Evolutionary conservation across 306 rosid genomes (phyloP).

Genomic region (Sicyos edulis): DNA sequence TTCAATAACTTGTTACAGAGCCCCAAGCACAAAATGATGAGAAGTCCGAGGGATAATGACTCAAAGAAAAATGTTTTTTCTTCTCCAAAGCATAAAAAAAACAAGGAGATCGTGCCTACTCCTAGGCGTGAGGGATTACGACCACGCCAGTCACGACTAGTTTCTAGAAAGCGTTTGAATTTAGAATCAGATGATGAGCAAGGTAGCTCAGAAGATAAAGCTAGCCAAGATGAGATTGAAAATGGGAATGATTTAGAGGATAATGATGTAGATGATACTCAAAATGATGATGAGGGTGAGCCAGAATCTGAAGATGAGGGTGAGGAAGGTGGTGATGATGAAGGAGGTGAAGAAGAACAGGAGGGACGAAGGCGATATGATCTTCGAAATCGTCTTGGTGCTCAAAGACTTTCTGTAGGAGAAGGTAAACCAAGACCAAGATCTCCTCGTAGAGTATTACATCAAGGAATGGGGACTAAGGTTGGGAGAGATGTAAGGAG

Average conservation of each 20-base stretch:
- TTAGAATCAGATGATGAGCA: slow-evolving; percentile 65
- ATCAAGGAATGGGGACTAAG: slow-evolving; percentile 88
- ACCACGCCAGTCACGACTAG: slow-evolving; percentile 68
- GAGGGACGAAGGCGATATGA: slow-evolving; percentile 91
- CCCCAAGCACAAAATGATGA: slow-evolving; percentile 36
- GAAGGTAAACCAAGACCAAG: slow-evolving; percentile 70
- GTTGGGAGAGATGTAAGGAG: slow-evolving; percentile 83
- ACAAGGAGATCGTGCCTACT: slow-evolving; percentile 29
- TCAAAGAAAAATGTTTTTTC: slow-evolving; percentile 44
- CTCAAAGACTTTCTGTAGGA: slow-evolving; percentile 74
- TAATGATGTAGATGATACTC: slow-evolving; percentile 79
- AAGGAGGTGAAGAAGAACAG: slow-evolving; percentile 80
- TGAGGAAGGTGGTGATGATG: slow-evolving; percentile 66
- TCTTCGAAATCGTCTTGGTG: slow-evolving; percentile 90
- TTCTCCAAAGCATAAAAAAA: slow-evolving; percentile 54
- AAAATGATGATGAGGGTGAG: slow-evolving; percentile 60
- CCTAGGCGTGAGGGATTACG: slow-evolving; percentile 96
- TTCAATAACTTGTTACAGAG: slow-evolving; percentile 44
- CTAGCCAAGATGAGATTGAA: slow-evolving; percentile 69
- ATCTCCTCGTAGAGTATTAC: slow-evolving; percentile 87
- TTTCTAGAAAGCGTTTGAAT: slow-evolving; percentile 36
- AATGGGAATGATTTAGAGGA: slow-evolving; percentile 76
- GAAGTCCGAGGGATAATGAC: slow-evolving; percentile 41
- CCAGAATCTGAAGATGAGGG: slow-evolving; percentile 58
- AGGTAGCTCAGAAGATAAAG: slow-evolving; percentile 63